Evolutionary conservation across 371 early-diverging fungal species (phyloP).

Genomic region (Mortierella sp.): DNA sequence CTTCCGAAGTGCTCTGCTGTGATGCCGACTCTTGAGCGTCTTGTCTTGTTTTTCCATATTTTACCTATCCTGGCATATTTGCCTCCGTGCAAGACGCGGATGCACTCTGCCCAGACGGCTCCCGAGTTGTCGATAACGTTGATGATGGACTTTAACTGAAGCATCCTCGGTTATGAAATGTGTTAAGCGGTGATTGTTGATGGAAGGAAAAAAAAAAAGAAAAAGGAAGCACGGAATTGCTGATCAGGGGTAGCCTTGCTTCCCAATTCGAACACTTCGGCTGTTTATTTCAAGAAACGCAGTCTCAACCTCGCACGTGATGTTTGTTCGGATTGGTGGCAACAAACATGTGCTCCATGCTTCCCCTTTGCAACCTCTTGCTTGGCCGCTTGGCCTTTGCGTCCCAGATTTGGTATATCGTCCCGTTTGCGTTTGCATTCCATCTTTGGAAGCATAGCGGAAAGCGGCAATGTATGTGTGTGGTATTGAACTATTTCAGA

Average conservation of each 20-base stretch:
- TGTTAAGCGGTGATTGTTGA: not conserved
- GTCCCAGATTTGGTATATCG: not conserved
- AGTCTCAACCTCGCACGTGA: no score
- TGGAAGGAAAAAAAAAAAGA: not conserved
- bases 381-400: not conserved
- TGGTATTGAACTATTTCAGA: no score
- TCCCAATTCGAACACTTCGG: no score
- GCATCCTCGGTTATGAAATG: slow-evolving; percentile 64
- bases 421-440: not conserved
- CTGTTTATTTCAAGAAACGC: no score
- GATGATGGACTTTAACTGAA: slow-evolving; percentile 85
- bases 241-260: no score
- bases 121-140: slow-evolving; percentile 98
- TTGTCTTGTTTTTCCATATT: not conserved
- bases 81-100: slow-evolving; percentile 91
- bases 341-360: not conserved
- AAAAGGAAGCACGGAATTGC: not conserved
- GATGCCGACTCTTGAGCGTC: no score
- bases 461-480: no score
- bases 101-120: slow-evolving; percentile 95
- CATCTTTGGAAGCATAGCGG: not conserved
- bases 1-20: no score
- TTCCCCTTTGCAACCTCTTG: not conserved
- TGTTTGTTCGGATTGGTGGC: no score
- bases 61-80: slow-evolving; percentile 81